These are phyloP conservation scores for Populus trichocarpa DNA, from an alignment of 441 rosid genomes.

Conservation along the genomic window DNA sequence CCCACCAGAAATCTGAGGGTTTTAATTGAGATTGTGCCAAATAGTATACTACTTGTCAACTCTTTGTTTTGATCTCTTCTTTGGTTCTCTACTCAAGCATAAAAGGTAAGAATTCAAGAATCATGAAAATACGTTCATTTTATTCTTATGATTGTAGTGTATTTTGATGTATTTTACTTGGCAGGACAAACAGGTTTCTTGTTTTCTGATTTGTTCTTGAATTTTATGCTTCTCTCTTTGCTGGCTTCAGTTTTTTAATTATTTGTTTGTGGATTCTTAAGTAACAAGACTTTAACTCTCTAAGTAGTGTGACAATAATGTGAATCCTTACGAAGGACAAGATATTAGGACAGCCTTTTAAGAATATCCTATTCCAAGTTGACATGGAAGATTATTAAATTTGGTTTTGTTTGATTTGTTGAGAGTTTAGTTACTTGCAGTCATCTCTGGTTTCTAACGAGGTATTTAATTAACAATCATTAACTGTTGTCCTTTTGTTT, in stretches of 20 bases:
- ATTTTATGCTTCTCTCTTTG: conserved; percentile 23
- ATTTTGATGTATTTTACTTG: background rate
- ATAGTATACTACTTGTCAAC: background rate
- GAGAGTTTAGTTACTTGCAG: conserved; percentile 27
- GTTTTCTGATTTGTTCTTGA: conserved; percentile 25
- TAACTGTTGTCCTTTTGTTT: conserved; percentile 32
- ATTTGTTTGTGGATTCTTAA: background rate
- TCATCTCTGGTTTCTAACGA: conserved; percentile 28
- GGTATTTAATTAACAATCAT: conserved; percentile 35
- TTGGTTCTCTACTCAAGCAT: conserved; percentile 5
- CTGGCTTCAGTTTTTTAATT: conserved; percentile 9
- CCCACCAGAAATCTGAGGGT: conserved; percentile 2
- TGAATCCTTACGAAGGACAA: conserved; percentile 34
- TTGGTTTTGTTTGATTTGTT: conserved; percentile 29
- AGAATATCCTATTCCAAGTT: conserved; percentile 43
- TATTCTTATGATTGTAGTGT: background rate
- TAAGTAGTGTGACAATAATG: conserved; percentile 28
- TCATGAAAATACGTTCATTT: conserved; percentile 7
- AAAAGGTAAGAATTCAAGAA: conserved; percentile 21
- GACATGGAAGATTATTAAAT: conserved; percentile 56
- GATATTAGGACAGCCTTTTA: conserved; percentile 43
- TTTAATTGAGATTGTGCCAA: conserved; percentile 2
- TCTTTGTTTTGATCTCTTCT: conserved; percentile 16
- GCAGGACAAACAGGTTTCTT: conserved; percentile 28
- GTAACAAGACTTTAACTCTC: conserved; percentile 16